phyloP scores from a whole-genome alignment of 257 asterid species.

The Schizonepeta tenuifolia region DNA sequence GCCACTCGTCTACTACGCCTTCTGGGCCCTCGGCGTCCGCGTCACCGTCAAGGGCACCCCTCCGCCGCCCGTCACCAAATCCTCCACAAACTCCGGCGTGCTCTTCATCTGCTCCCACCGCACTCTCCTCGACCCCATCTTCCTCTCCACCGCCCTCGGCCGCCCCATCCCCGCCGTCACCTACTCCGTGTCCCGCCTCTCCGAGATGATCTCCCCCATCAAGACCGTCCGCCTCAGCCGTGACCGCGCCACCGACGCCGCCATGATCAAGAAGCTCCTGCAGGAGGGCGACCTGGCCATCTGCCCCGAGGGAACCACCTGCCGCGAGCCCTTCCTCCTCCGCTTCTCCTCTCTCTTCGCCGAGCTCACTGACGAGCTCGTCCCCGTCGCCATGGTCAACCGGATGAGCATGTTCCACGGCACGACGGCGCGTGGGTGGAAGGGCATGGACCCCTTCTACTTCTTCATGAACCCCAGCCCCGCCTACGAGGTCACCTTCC shows the following conservation, averaged over 20 bases:
- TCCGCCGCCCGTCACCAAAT: constrained; percentile 53
- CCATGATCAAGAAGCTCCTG: constrained; percentile 56
- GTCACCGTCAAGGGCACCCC: constrained; percentile 68
- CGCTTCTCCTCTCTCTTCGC: constrained; percentile 78
- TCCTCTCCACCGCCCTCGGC: constrained; percentile 69
- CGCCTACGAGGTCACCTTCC: constrained; percentile 67
- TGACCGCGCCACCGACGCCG: constrained; percentile 62
- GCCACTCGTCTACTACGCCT: constrained; percentile 60
- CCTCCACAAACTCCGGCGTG: constrained; percentile 52
- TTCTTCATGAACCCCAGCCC: constrained; percentile 93
- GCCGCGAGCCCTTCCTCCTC: constrained; percentile 75
- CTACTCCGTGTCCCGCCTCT: constrained; percentile 69
- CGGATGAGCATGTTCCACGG: constrained; percentile 85
- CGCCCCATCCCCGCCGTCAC: constrained; percentile 78
- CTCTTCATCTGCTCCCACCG: constrained; percentile 80
- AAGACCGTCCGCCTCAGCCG: constrained; percentile 67
- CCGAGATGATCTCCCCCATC: constrained; percentile 77
- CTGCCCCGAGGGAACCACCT: constrained; percentile 88
- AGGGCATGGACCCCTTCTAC: constrained; percentile 81
- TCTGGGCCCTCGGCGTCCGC: constrained; percentile 62
- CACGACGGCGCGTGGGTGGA: constrained; percentile 88
- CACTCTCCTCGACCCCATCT: constrained; percentile 76
- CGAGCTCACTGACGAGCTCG: constrained; percentile 66
- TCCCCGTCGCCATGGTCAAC: constrained; percentile 73
- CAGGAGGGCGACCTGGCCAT: constrained; percentile 66